Base-by-base conservation (phyloP, 2,329 filamentous ascomycete genomes). In the Venturia carpophila region DNA sequence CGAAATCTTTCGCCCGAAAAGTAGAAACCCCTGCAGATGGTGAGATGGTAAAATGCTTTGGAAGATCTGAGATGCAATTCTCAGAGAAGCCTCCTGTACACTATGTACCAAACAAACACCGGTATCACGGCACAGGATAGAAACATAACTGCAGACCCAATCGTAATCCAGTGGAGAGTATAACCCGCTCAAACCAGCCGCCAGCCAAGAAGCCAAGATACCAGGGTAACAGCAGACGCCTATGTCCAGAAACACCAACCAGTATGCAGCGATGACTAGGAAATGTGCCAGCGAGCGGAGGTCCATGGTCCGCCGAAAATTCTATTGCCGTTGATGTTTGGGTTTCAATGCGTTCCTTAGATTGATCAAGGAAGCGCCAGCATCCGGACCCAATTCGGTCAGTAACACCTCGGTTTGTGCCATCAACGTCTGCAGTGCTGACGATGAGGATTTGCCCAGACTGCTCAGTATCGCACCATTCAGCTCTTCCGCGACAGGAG, bases 391-490 rank as follows among this genome's bases (percentile, higher is more conserved):
- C 17, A 96, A 81, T 65, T 93, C 89, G 66, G 92, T 88, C n/a
- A 97, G 83, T 17, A 97, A 79, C 0, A 91, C 90, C 68, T 87
- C 89, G 0, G 92, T 95, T 77, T 97, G 92, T 67, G 92, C 89
- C 72, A 90, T 92, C 6, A 97, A 75, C 67, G 86, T 88, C 75
- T 97, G 93, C 39, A 99, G 77, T 0, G 92, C 90, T 1, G 94
- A 90, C 5, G 88, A 87, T 3, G 91, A 92, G 0, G 91, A 93
- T 77, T 96, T 95, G 62, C 94, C 94, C 2, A 97, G 82, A 87
- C 79, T 79, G 96, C 92, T 86, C 67, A 99, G 76, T 70, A 99
- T 96, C 60, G 91, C 92, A 67, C 91, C 90, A 75, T 97, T 97
- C 65, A 99, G 80, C 75, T 96, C 92, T 78, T 99, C 94, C 10